These are phyloP conservation scores for Fusarium abutilonis DNA, from an alignment of 2,329 filamentous ascomycete genomes.

Conservation along the genomic window DNA sequence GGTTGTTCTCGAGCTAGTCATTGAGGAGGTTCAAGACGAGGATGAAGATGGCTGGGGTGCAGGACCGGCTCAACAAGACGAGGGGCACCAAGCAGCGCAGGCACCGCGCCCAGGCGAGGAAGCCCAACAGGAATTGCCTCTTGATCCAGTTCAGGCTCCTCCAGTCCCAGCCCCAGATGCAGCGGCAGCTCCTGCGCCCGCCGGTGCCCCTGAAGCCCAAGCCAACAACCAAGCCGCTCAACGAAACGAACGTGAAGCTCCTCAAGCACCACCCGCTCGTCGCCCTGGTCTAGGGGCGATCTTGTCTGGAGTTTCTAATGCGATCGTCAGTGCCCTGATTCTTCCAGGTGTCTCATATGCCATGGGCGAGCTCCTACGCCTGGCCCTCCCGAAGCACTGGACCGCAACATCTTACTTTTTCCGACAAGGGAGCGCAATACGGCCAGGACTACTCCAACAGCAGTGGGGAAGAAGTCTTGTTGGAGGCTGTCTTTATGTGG, in stretches of 20 bases:
- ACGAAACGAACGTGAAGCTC: conserved; percentile 47
- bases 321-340: conserved; percentile 68
- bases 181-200: conserved; percentile 1
- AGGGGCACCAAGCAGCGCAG: conserved; percentile 12
- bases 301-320: conserved; percentile 58
- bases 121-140: conserved; percentile 4
- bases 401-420: conserved; percentile 55
- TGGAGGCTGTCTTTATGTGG: conserved; percentile 87
- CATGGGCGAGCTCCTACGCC: conserved; percentile 78
- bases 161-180: not conserved
- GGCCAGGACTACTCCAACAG: conserved; percentile 77
- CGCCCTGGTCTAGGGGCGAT: conserved; percentile 50
- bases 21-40: conserved; percentile 51
- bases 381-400: conserved; percentile 74
- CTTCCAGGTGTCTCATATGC: conserved; percentile 84
- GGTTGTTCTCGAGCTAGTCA: conserved; percentile 50
- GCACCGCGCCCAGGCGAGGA: conserved; percentile 4
- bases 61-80: conserved; percentile 34
- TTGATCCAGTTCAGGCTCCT: conserved; percentile 5
- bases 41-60: conserved; percentile 53
- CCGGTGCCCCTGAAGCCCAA: conserved; percentile 3
- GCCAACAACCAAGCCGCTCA: conserved; percentile 8
- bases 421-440: conserved; percentile 43
- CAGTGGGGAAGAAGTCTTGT: conserved; percentile 90
- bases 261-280: conserved; percentile 50